Evolutionary conservation across 192 early-diverging fungal species (phyloP), one percentile per base, ranked within the genome.

Genomic region (Dimargaris cristalligena): DNA sequence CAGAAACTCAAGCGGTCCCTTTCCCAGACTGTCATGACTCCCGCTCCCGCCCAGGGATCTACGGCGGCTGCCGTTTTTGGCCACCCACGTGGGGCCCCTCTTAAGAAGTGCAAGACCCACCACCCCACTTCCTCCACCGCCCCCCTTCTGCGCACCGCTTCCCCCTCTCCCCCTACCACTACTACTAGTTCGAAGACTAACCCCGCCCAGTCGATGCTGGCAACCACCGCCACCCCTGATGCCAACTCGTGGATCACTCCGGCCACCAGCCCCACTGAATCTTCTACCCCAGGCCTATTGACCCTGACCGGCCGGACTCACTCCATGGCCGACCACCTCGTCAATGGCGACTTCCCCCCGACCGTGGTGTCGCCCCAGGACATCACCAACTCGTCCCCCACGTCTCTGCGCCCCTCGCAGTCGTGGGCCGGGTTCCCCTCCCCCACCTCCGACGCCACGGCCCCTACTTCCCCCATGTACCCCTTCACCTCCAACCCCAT

Each of bases 381-480:
- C 22, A 16, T 26, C 50, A 35, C 30, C 23, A n/a, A 31, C 35
- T 34, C 55, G 22, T n/a, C 38, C 4, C n/a, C 55, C 2, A 34
- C 26, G 6, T n/a, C 34, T n/a, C 22, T 57, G 34, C 34, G 23
- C 22, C 34, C 55, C 1, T n/a, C 22, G 22, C 22, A n/a, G 34
- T n/a, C 30, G 4, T 20, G n/a, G 22, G 32, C 32, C 38, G 55
- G 34, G 8, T 57, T 30, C 6, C 33, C 32, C 22, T 30, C 55
- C n/a, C 32, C 55, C 18, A 11, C 49, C 13, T n/a, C 55, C n/a
- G 30, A 31, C 33, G 55, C 18, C 23, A 31, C 26, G 18, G 11
- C 20, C 28, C 35, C 55, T 34, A 57, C 33, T 22, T 57, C 55
- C 3, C 55, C 55, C 33, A 57, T 57, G 55, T 57, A 57, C 33